phyloP scores from a whole-genome alignment of 495 filamentous ascomycete species.

The Hypoxylon cercidicola region DNA sequence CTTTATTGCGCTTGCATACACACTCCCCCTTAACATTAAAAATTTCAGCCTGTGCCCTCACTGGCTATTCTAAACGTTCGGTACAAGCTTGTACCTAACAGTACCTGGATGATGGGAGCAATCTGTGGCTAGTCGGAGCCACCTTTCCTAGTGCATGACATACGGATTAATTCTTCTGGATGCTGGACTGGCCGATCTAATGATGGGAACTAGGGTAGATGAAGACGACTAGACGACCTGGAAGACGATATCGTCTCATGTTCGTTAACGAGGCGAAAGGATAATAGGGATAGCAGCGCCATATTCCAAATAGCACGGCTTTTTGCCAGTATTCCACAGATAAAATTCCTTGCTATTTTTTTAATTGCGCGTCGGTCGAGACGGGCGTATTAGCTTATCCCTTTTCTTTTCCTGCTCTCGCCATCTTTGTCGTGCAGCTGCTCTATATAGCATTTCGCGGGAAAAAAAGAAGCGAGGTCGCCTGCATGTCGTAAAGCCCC shows the following conservation, averaged over 20 bases:
- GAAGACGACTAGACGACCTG: conserved; percentile 17
- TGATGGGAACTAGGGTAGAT: conserved; percentile 14
- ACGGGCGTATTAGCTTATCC: conserved; percentile 28
- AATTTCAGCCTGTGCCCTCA: conserved; percentile 37
- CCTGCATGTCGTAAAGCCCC: conserved; percentile 31
- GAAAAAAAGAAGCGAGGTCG: conserved; percentile 37
- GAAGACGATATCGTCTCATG: conserved; percentile 34
- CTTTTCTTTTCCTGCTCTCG: conserved; percentile 34
- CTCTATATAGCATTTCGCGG: conserved; percentile 20
- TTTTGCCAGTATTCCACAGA: conserved; percentile 34
- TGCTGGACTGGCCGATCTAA: conserved; percentile 26
- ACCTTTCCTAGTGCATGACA: conserved; percentile 40
- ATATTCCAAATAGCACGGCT: conserved; percentile 35
- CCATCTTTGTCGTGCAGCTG: conserved; percentile 26
- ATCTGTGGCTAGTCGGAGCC: conserved; percentile 34
- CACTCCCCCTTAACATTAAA: conserved; percentile 25
- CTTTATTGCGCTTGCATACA: conserved; percentile 26
- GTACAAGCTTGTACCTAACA: conserved; percentile 29
- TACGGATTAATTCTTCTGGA: conserved; percentile 51
- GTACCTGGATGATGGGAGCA: conserved; percentile 36
- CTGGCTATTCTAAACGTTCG: conserved; percentile 44
- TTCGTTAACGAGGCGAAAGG: conserved; percentile 32
- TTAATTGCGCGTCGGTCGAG: conserved; percentile 34
- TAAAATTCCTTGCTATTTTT: conserved; percentile 21
- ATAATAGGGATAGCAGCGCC: conserved; percentile 30